Base-by-base conservation (phyloP, 1,284 basidiomycete species). In the Heterobasidion irregulare region DNA sequence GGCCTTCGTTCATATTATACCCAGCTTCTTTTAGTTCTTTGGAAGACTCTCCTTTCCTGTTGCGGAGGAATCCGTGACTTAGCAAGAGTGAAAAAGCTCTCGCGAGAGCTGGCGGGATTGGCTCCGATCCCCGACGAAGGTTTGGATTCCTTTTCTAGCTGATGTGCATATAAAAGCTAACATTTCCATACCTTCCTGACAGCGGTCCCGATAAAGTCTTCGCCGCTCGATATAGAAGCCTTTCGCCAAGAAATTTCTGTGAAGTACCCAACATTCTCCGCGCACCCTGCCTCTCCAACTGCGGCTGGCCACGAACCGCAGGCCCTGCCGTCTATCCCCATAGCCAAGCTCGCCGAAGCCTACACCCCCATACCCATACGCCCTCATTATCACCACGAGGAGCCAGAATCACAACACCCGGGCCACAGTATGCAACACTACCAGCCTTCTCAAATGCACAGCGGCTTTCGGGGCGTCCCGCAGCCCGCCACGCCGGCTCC, bases 31-130 rank as follows among this genome's bases (percentile, higher is more conserved):
- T 80, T 99, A n/a, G 82, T 99, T 1, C 75, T 98, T 1, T 99
- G 97, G 97, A 99, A 99, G 71, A 87, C 92, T 0, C 73, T 99
- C 34, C 76, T 99, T 38, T 87, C 92, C 35, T 96, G 92, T 67
- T 87, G 95, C 62, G 97, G 97, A 35, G 97, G 97, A 2, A 80
- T 95, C 61, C 82, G 87, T 57, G 96, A 99, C 62, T 80, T 94
- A 33, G 76, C 76, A 8, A 82, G 92, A 50, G 92, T 90, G 53
- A 97, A 96, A 73, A 84, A 80, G 50, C 75, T 98, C 2, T 84
- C 92, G 1, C 81, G 97, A 55, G 92, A 98, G 64, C 77, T 97
- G 62, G 83, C 79, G 26, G 86, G 85, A 1, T 73, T 95, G 26
- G 79, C 83, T 5, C 66, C 77, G 5, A 71, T 80, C 10, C 72